These are phyloP conservation scores for Brassica cretica DNA, from an alignment of 345 rosid species.

Conservation along the genomic window DNA sequence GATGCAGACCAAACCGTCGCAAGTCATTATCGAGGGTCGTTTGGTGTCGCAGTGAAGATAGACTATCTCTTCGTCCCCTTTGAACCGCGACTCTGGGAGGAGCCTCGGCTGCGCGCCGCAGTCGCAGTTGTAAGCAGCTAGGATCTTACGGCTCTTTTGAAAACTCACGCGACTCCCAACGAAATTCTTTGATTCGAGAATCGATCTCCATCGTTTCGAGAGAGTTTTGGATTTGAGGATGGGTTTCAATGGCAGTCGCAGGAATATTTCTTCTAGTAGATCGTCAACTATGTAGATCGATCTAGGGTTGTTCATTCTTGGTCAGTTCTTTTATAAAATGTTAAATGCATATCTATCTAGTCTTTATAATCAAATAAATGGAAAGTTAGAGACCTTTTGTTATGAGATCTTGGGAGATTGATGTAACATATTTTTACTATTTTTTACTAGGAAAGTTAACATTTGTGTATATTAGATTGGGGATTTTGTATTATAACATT, in stretches of 20 bases:
- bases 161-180: background rate
- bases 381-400: background rate
- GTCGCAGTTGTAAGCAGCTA: conserved; percentile 14
- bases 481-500: background rate
- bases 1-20: conserved; percentile 15
- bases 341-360: background rate
- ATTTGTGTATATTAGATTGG: background rate
- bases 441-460: background rate
- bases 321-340: background rate
- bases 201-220: background rate
- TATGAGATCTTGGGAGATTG: background rate
- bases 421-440: background rate
- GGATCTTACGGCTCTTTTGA: background rate
- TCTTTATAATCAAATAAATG: background rate
- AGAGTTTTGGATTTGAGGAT: background rate
- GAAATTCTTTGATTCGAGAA: background rate
- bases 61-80: conserved; percentile 3
- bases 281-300: conserved; percentile 4
- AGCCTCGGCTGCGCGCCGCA: background rate
- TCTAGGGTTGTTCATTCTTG: background rate
- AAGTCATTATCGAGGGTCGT: background rate
- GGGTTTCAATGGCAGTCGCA: background rate
- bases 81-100: background rate
- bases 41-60: background rate
- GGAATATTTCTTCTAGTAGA: conserved; percentile 2